Evolutionary conservation across 2,329 filamentous ascomycete genomes (phyloP).

Genomic region (Aspergillus flavus): DNA sequence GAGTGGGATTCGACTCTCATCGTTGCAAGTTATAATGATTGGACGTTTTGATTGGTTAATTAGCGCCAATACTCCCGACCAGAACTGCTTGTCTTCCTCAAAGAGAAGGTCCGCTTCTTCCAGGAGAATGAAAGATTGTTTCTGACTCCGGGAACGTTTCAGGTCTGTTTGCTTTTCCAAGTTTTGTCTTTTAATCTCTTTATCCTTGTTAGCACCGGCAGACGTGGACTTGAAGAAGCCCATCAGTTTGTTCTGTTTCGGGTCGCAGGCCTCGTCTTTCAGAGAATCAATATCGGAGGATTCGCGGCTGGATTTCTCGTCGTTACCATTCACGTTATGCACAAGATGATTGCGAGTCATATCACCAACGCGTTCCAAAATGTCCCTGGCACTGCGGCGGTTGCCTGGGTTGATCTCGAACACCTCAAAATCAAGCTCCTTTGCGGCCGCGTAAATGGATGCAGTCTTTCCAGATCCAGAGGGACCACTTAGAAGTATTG

Average conservation of each 20-base stretch:
- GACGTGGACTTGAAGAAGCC: slow-evolving; percentile 73
- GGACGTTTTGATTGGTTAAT: slow-evolving; percentile 85
- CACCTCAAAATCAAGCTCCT: slow-evolving; percentile 87
- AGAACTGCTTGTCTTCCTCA: slow-evolving; percentile 95
- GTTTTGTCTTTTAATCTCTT: slow-evolving; percentile 20
- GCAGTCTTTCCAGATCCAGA: slow-evolving; percentile 92
- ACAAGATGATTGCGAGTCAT: slow-evolving; percentile 97
- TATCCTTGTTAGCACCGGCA: slow-evolving; percentile 29
- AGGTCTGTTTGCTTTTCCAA: slow-evolving; percentile 28
- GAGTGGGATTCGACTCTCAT: slow-evolving; percentile 79
- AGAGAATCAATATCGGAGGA: slow-evolving; percentile 46
- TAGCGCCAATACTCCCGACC: slow-evolving; percentile 76
- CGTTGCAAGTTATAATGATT: slow-evolving; percentile 92
- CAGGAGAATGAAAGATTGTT: slow-evolving; percentile 89
- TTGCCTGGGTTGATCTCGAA: slow-evolving; percentile 91
- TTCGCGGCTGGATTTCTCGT: slow-evolving; percentile 22
- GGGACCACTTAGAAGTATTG: slow-evolving; percentile 85
- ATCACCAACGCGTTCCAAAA: slow-evolving; percentile 89
- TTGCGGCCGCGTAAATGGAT: slow-evolving; percentile 86
- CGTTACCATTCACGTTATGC: slow-evolving; percentile 48
- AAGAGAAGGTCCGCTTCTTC: slow-evolving; percentile 94
- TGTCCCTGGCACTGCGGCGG: slow-evolving; percentile 83
- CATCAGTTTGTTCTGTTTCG: slow-evolving; percentile 76
- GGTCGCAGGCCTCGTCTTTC: slow-evolving; percentile 63
- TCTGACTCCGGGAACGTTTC: slow-evolving; percentile 60